These are phyloP conservation scores for Fusarium udum DNA, from an alignment of 2,329 filamentous ascomycete genomes.

Conservation along the genomic window DNA sequence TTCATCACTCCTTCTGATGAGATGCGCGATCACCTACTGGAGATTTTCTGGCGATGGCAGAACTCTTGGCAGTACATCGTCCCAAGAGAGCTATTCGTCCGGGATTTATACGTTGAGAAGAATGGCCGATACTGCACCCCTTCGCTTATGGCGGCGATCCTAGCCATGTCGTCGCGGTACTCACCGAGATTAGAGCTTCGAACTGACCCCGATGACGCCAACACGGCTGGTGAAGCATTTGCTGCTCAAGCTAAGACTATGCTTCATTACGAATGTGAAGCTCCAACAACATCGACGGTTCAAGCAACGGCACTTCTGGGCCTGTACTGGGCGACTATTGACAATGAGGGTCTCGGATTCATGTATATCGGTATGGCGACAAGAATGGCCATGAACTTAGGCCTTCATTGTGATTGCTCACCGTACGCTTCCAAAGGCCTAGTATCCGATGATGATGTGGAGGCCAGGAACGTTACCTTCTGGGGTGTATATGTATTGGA, in stretches of 20 bases:
- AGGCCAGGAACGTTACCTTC: conserved; percentile 4
- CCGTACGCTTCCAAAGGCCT: neutral
- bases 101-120: neutral
- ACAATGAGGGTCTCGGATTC: conserved; percentile 6
- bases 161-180: neutral
- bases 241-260: neutral
- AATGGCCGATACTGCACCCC: conserved; percentile 1
- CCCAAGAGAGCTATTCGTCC: neutral
- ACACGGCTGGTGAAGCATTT: conserved; percentile 3
- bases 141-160: neutral
- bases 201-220: neutral
- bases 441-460: neutral
- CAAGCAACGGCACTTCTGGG: neutral
- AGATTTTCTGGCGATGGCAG: conserved; percentile 3
- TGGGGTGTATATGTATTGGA: conserved; percentile 6
- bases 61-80: conserved; percentile 12
- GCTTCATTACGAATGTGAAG: conserved; percentile 3
- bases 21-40: neutral
- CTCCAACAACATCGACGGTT: neutral
- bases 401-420: neutral
- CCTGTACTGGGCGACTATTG: neutral
- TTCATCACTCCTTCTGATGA: neutral
- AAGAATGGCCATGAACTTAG: conserved; percentile 7
- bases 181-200: neutral
- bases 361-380: conserved; percentile 10